Conservation (phyloP, 371 early-diverging fungal genomes). For the Syncephalastrum racemosum region DNA sequence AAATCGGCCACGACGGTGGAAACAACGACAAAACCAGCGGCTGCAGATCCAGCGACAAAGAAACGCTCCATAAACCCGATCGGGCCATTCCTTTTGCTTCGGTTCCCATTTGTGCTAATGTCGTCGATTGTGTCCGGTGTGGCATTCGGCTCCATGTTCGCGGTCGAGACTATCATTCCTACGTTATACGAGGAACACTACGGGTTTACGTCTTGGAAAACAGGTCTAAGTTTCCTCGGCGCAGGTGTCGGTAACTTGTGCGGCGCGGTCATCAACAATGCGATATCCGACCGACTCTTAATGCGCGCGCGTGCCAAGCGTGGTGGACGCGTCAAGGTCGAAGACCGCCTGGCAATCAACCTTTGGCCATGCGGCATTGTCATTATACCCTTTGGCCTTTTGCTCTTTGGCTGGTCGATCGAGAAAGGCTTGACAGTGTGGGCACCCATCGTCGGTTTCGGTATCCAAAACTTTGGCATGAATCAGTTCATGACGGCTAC, state of each 20-base stretch:
- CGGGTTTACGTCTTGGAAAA: slow-evolving; percentile 40
- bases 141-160: slow-evolving; percentile 53
- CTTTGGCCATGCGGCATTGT: slow-evolving; percentile 35
- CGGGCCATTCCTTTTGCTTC: slow-evolving; percentile 35
- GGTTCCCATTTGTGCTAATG: slow-evolving; percentile 49
- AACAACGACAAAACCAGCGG: background rate
- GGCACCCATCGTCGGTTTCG: slow-evolving; percentile 43
- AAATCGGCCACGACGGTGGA: too few relatives aligned
- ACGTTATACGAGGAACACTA: slow-evolving; percentile 28
- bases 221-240: slow-evolving; percentile 41
- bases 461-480: slow-evolving; percentile 36
- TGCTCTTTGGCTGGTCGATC: slow-evolving; percentile 51
- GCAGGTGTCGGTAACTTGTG: slow-evolving; percentile 46
- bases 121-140: slow-evolving; percentile 46
- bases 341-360: slow-evolving; percentile 28
- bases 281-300: slow-evolving; percentile 25
- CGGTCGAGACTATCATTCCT: slow-evolving; percentile 44
- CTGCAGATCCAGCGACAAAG: background rate
- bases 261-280: slow-evolving; percentile 31
- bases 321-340: slow-evolving; percentile 19
- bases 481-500: slow-evolving; percentile 28
- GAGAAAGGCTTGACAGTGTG: slow-evolving; percentile 36
- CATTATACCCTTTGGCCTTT: slow-evolving; percentile 41
- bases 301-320: slow-evolving; percentile 24
- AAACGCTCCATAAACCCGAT: slow-evolving; percentile 29